phyloP scores from a whole-genome alignment of 2,329 filamentous ascomycete genomes.

The Knoxdaviesia proteae region DNA sequence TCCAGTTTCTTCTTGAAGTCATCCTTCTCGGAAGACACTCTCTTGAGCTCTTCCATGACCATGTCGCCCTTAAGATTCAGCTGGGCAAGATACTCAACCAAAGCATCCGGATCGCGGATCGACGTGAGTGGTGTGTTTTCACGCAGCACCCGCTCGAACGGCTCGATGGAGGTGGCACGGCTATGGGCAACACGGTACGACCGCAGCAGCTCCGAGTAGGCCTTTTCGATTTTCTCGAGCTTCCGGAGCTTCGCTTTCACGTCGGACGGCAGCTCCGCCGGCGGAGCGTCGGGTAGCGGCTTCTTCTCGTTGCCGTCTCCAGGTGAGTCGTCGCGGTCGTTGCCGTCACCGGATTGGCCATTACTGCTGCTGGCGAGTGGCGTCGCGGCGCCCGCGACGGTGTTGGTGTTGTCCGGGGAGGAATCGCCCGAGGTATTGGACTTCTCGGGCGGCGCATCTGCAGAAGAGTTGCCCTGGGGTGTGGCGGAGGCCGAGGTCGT shows the following conservation, averaged over 20 bases:
- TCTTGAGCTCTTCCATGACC: conserved; percentile 82
- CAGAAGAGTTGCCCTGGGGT: too few relatives aligned
- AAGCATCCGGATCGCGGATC: conserved; percentile 63
- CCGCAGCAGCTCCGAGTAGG: conserved; percentile 73
- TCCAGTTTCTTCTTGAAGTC: conserved; percentile 57
- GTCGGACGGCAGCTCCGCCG: conserved; percentile 47
- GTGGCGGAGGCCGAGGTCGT: background rate
- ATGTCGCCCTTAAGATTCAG: conserved; percentile 73
- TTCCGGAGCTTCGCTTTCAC: conserved; percentile 58
- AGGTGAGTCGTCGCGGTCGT: conserved; percentile 3
- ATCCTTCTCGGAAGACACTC: conserved; percentile 65
- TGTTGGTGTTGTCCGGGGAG: too few relatives aligned
- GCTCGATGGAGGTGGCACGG: conserved; percentile 69
- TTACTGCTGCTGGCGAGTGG: too few relatives aligned
- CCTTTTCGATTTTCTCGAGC: conserved; percentile 73
- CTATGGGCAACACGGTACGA: conserved; percentile 86
- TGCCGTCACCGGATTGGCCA: conserved; percentile 2
- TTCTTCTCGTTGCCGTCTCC: background rate
- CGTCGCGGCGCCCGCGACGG: too few relatives aligned
- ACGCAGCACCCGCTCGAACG: conserved; percentile 75
- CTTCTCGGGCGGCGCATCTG: too few relatives aligned
- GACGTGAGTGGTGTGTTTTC: conserved; percentile 85
- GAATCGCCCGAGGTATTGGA: too few relatives aligned
- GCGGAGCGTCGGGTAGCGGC: conserved; percentile 2
- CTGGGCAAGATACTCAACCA: conserved; percentile 81